Evolutionary conservation across 1,284 basidiomycete species (phyloP).

Genomic region (Ceratobasidium sp.): DNA sequence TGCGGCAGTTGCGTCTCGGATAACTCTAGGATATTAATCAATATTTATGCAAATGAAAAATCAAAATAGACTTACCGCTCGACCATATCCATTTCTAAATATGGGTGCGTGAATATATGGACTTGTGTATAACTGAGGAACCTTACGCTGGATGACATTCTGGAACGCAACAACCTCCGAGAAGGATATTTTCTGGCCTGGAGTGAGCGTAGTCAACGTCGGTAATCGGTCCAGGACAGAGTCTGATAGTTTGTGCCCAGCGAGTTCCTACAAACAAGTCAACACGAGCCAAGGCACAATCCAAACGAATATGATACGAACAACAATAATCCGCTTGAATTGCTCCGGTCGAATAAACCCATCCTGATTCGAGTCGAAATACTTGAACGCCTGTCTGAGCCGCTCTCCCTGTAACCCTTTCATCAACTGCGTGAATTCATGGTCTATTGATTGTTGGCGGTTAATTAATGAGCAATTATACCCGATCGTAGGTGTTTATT

Average conservation of each 20-base stretch:
- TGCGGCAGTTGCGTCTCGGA: conserved; percentile 88
- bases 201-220: conserved; percentile 86
- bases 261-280: conserved; percentile 76
- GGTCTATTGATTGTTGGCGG: conserved; percentile 66
- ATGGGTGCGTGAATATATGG: conserved; percentile 46
- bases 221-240: conserved; percentile 89
- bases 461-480: conserved; percentile 43
- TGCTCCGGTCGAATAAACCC: conserved; percentile 93
- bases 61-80: conserved; percentile 71
- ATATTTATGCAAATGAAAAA: neutral
- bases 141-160: conserved; percentile 86
- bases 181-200: conserved; percentile 91
- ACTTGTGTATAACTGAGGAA: conserved; percentile 34
- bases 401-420: conserved; percentile 96
- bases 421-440: conserved; percentile 96
- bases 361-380: conserved; percentile 87
- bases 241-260: conserved; percentile 94
- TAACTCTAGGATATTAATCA: conserved; percentile 65
- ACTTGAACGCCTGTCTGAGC: conserved; percentile 91
- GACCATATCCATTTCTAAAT: conserved; percentile 91
- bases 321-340: conserved; percentile 92
- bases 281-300: neutral
- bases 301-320: conserved; percentile 58
- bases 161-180: conserved; percentile 96
- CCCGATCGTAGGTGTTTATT: conserved; percentile 14